These are phyloP conservation scores for Pseudogymnoascus sp. DNA, from an alignment of 2,329 filamentous ascomycete species.

Conservation along the genomic window DNA sequence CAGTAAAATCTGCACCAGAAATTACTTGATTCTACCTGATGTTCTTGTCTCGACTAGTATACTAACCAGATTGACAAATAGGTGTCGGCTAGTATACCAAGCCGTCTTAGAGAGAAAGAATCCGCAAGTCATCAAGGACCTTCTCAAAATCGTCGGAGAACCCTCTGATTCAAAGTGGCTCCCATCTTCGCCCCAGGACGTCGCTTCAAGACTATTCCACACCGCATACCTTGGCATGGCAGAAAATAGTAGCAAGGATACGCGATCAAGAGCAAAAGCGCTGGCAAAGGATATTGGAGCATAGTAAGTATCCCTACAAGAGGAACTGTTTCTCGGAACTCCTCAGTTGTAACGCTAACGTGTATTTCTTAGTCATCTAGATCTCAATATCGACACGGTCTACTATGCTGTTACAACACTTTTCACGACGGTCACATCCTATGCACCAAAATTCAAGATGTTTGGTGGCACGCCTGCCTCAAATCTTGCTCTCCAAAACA, in stretches of 20 bases:
- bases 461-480: slow-evolving; percentile 40
- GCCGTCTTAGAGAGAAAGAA: slow-evolving; percentile 42
- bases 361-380: slow-evolving; percentile 41
- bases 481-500: slow-evolving; percentile 55
- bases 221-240: slow-evolving; percentile 64
- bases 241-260: slow-evolving; percentile 57
- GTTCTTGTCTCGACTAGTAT: slow-evolving; percentile 25
- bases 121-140: slow-evolving; percentile 39
- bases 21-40: slow-evolving; percentile 21
- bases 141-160: slow-evolving; percentile 45
- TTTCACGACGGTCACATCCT: slow-evolving; percentile 48
- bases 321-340: background rate
- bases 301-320: slow-evolving; percentile 31
- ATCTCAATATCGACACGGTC: slow-evolving; percentile 64
- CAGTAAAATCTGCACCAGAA: background rate
- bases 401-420: slow-evolving; percentile 52
- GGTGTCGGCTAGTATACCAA: slow-evolving; percentile 44
- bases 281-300: slow-evolving; percentile 55
- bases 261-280: slow-evolving; percentile 54
- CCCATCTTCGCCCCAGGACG: slow-evolving; percentile 39
- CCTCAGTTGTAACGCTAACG: background rate
- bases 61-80: background rate
- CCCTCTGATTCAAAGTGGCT: slow-evolving; percentile 35
- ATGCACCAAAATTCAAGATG: slow-evolving; percentile 52
- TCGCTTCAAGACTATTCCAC: slow-evolving; percentile 49